Base-by-base conservation (phyloP, 2,329 filamentous ascomycete genomes). In the Conoideocrella luteorostrata region DNA sequence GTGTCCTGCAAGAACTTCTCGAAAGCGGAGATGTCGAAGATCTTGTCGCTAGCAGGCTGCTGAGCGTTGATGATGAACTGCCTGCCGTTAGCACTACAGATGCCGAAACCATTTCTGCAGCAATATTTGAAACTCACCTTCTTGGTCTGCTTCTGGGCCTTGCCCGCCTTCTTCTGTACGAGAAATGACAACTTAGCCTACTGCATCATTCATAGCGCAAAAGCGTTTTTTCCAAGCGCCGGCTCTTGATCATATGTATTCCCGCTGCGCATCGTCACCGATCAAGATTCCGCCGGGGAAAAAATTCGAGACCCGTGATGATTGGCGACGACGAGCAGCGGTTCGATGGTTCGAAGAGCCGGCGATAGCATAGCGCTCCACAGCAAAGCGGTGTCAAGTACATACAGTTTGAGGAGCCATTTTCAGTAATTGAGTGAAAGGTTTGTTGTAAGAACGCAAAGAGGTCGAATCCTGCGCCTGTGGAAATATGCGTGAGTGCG, bases 1-100 rank as follows among this genome's bases (percentile, higher is more conserved):
- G 87, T 89, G 75, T 97, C 93, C 82, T 96, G 90, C 54, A 98
- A 87, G 86, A 98, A 98, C 84, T 97, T 97, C 78, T 96, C 90
- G 72, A 98, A 98, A 60, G 90, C 90, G 63, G 87, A 83, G 70
- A 95, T 84, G 72, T 98, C 93, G 83, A 98, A 97, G 82, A 98
- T 98, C 85, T 97, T 97, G 82, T 98, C 93, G 77, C 82, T 87
- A 61, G 90, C 90, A 64, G 93, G 93, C 77, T 97, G 91, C 65
- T 88, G 90, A 72, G 90, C 91, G 79, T 98, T 95, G 87, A 98
- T 97, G 79, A 95, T 84, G 84, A 88, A 98, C 91, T 94, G 59
- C 43, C 48, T 15, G 24, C 4, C n/a, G 28, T 43, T 34, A 43
- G 17, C 13, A 23, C 9, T 24, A n/a, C 5, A n/a, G n/a, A n/a